Evolutionary conservation across 1,284 basidiomycete genomes (phyloP).

Genomic region (Lentinula novae-zelandiae): DNA sequence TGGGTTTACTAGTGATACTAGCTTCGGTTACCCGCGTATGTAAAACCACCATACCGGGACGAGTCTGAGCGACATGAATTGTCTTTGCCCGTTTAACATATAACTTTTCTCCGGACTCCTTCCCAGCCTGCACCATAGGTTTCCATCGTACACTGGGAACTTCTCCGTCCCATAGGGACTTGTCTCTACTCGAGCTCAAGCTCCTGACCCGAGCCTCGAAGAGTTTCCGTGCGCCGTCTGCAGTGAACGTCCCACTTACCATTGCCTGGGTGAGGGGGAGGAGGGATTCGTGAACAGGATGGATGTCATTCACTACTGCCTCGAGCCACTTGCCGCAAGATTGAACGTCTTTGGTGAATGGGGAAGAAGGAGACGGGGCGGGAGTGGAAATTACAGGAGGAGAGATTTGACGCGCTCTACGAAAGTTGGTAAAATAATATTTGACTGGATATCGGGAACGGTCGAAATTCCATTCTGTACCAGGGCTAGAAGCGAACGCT

Average conservation of each 20-base stretch:
- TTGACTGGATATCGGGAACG: slow-evolving; percentile 39
- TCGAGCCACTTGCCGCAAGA: slow-evolving; percentile 4
- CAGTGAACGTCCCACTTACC: slow-evolving; percentile 38
- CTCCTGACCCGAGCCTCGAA: slow-evolving; percentile 33
- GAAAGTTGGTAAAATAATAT: slow-evolving; percentile 43
- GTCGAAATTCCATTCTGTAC: slow-evolving; percentile 29
- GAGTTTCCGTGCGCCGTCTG: slow-evolving; percentile 41
- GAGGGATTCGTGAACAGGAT: slow-evolving; percentile 35
- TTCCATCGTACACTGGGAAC: neutral
- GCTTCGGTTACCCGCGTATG: neutral
- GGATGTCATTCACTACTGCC: neutral
- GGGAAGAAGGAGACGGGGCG: neutral
- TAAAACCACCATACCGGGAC: neutral
- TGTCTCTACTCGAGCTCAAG: neutral
- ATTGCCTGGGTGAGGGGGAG: slow-evolving; percentile 32
- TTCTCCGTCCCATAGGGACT: neutral
- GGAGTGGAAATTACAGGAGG: neutral
- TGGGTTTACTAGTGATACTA: neutral
- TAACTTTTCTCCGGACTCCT: neutral
- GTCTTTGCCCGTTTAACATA: neutral
- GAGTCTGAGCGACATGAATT: neutral
- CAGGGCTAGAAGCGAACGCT: slow-evolving; percentile 10
- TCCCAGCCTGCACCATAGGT: neutral
- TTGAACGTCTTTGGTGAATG: slow-evolving; percentile 18
- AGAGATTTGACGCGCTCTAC: slow-evolving; percentile 27